Evolutionary conservation across 1,139 yeast species (phyloP).

Genomic region (Taiozyma sp.): DNA sequence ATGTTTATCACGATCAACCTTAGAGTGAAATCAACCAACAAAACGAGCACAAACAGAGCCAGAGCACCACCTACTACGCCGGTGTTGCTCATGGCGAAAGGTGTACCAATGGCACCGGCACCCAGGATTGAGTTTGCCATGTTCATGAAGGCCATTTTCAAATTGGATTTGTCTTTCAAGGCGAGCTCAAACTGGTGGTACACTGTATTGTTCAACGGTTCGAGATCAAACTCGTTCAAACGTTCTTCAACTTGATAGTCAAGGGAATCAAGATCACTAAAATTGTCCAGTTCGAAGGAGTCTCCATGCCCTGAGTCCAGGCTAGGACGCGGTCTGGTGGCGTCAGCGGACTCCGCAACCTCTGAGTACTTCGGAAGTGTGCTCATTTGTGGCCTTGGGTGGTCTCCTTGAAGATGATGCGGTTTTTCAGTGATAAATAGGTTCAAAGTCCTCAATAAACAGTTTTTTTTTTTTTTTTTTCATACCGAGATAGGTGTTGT

Average conservation of each 20-base stretch:
- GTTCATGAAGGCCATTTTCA: conserved; percentile 92
- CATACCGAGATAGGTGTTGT: neutral
- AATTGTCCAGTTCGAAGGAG: conserved; percentile 15
- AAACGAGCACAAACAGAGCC: conserved; percentile 54
- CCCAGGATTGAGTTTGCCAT: conserved; percentile 95
- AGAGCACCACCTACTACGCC: conserved; percentile 76
- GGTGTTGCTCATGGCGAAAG: conserved; percentile 78
- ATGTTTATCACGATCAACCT: conserved; percentile 81
- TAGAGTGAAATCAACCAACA: conserved; percentile 85
- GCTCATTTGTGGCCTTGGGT: neutral
- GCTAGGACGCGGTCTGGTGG: neutral
- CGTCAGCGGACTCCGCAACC: conserved; percentile 2
- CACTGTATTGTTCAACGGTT: neutral
- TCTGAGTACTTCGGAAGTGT: conserved; percentile 8
- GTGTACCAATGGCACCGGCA: conserved; percentile 94
- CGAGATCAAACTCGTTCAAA: conserved; percentile 11
- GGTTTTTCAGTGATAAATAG: too few relatives aligned
- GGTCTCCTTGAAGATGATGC: too few relatives aligned
- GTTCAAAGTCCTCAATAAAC: too few relatives aligned
- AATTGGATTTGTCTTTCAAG: conserved; percentile 28
- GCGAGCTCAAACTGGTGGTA: conserved; percentile 8
- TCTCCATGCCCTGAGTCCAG: neutral
- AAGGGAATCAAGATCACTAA: conserved; percentile 20
- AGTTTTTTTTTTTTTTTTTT: neutral
- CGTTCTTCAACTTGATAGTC: conserved; percentile 17